Percentiles rank a stretch among this genome's conserved stretches.
Conservation (phyloP, 2,329 filamentous ascomycete genomes). For the Stromatinia cepivora region DNA sequence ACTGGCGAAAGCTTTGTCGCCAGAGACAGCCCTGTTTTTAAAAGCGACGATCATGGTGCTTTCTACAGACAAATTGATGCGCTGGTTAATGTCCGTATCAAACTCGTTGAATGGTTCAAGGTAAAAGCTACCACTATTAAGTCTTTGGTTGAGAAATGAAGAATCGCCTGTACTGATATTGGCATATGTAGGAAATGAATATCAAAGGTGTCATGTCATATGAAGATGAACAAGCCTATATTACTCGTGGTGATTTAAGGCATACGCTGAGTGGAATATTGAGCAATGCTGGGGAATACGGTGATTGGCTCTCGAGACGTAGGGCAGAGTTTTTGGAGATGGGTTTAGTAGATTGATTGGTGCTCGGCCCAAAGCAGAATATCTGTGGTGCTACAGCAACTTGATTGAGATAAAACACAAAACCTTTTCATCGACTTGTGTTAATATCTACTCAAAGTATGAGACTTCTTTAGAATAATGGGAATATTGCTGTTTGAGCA, state of each 20-base stretch:
- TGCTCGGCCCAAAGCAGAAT: too few species aligned
- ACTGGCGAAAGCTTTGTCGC: neutral
- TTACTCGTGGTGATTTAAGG: neutral
- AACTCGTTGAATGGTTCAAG: conserved; percentile 1
- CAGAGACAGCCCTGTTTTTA: neutral
- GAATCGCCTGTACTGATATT: neutral
- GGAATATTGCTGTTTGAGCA: neutral
- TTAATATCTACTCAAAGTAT: neutral
- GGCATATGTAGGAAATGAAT: neutral
- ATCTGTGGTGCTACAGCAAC: too few species aligned
- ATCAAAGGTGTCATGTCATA: neutral
- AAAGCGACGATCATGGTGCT: neutral
- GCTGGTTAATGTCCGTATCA: neutral
- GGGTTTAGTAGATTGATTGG: neutral
- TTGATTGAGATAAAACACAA: neutral
- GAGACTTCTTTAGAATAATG: neutral
- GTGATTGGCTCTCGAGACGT: neutral
- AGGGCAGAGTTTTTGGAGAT: too few species aligned
- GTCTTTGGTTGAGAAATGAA: neutral
- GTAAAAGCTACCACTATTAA: neutral
- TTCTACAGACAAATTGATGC: conserved; percentile 9
- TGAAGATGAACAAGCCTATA: neutral
- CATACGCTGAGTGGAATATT: rapidly evolving
- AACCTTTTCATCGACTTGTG: neutral
- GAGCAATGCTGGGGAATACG: rapidly evolving